These are phyloP conservation scores for Hirsutella thompsonii DNA, from an alignment of 2,329 filamentous ascomycete genomes.

Conservation along the genomic window DNA sequence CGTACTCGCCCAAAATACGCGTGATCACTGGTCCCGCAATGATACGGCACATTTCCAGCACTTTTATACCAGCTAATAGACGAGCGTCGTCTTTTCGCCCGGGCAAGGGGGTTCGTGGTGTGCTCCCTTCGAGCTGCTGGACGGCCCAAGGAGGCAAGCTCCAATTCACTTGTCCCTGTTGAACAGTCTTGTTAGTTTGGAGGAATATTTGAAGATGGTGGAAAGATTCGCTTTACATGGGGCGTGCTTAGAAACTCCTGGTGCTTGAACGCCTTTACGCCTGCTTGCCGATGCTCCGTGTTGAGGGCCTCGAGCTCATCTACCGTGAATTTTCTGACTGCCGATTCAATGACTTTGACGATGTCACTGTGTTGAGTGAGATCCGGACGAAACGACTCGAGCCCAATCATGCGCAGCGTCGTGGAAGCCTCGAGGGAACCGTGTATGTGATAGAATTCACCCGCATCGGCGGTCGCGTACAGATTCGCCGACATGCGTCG, in stretches of 20 bases:
- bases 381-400: slow-evolving; percentile 47
- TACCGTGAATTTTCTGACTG: slow-evolving; percentile 40
- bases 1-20: slow-evolving; percentile 60
- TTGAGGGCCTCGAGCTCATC: slow-evolving; percentile 47
- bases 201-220: background rate
- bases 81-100: slow-evolving; percentile 8
- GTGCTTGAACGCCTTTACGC: slow-evolving; percentile 44
- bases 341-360: slow-evolving; percentile 44
- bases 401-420: slow-evolving; percentile 56
- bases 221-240: slow-evolving; percentile 16
- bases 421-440: slow-evolving; percentile 60
- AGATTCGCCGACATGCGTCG: slow-evolving; percentile 61
- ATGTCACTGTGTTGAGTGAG: slow-evolving; percentile 47
- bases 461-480: slow-evolving; percentile 52
- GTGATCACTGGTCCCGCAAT: slow-evolving; percentile 65
- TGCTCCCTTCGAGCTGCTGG: slow-evolving; percentile 32
- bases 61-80: slow-evolving; percentile 48
- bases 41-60: slow-evolving; percentile 62
- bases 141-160: slow-evolving; percentile 35
- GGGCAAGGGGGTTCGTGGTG: slow-evolving; percentile 31
- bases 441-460: slow-evolving; percentile 64
- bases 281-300: slow-evolving; percentile 41
- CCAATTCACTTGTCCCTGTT: slow-evolving; percentile 30
- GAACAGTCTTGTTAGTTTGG: background rate
- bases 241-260: slow-evolving; percentile 44